A percentile compares a stretch with the other conserved stretches of the same genome.
Conservation (phyloP, 805 yeast genomes). For the Yamadazyma akitaensis region DNA sequence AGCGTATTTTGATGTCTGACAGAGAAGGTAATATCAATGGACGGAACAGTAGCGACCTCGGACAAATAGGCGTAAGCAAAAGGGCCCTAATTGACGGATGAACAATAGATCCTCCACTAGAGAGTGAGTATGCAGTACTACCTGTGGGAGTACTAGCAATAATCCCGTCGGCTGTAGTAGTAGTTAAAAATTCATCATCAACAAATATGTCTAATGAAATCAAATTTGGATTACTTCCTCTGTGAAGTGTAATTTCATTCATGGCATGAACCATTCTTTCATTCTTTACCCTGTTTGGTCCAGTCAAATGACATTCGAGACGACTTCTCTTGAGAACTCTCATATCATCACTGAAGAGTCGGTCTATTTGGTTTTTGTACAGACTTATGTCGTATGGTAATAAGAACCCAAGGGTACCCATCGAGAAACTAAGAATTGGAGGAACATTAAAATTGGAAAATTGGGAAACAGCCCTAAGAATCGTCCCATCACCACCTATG, state of each 20-base stretch:
- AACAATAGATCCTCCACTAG: conserved; percentile 90
- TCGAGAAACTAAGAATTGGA: conserved; percentile 81
- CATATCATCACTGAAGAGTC: conserved; percentile 58
- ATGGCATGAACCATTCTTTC: conserved; percentile 64
- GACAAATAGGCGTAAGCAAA: conserved; percentile 85
- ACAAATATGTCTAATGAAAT: conserved; percentile 80
- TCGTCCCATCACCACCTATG: conserved; percentile 96
- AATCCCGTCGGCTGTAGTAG: conserved; percentile 91
- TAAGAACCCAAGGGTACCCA: conserved; percentile 88
- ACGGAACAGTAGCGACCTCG: conserved; percentile 84
- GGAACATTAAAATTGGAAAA: conserved; percentile 76
- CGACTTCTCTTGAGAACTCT: conserved; percentile 74
- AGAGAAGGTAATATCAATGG: conserved; percentile 80
- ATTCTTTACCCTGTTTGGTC: conserved; percentile 6
- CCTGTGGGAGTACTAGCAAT: conserved; percentile 90
- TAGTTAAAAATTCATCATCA: conserved; percentile 79
- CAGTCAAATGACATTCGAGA: conserved; percentile 64
- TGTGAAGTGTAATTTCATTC: conserved; percentile 86
- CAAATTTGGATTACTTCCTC: conserved; percentile 86
- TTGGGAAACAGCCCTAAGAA: conserved; percentile 74
- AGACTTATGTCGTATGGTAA: conserved; percentile 79
- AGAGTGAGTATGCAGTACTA: conserved; percentile 86
- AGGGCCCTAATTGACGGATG: conserved; percentile 86
- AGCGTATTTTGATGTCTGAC: conserved; percentile 65
- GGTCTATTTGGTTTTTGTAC: conserved; percentile 55